Conservation (phyloP, 495 filamentous ascomycete species). For the Glonium stellatum region DNA sequence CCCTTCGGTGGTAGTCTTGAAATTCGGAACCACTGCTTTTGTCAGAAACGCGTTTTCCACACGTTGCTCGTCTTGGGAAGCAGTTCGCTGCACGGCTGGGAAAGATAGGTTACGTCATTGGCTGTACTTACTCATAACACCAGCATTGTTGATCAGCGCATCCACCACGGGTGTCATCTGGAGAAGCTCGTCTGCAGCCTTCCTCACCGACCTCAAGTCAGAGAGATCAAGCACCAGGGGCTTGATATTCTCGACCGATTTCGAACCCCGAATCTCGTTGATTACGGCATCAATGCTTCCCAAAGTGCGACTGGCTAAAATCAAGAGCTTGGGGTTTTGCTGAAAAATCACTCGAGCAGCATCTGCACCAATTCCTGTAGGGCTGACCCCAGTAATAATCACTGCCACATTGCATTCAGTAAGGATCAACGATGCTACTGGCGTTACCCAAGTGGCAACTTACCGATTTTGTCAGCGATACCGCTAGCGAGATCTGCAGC, state of each 20-base stretch:
- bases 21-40: conserved; percentile 2
- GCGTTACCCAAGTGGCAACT: not conserved
- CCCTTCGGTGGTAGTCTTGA: conserved; percentile 14
- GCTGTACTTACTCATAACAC: not conserved
- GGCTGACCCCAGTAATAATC: conserved; percentile 7
- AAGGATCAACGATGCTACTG: not conserved
- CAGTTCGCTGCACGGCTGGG: too few relatives aligned
- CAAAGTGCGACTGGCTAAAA: not conserved
- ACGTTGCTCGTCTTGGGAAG: too few relatives aligned
- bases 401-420: not conserved
- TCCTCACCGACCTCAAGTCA: not conserved
- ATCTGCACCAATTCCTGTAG: not conserved
- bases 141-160: conserved; percentile 4
- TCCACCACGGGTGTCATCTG: not conserved
- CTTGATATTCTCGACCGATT: not conserved
- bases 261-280: not conserved
- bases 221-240: conserved; percentile 2
- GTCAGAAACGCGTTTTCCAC: too few relatives aligned
- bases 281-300: not conserved
- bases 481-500: not conserved
- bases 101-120: too few relatives aligned
- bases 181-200: not conserved
- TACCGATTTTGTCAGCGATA: not conserved
- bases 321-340: not conserved
- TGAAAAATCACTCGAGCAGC: not conserved